Base-by-base conservation (phyloP, 768 basidiomycete genomes). In the Neoboletus magnificus region DNA sequence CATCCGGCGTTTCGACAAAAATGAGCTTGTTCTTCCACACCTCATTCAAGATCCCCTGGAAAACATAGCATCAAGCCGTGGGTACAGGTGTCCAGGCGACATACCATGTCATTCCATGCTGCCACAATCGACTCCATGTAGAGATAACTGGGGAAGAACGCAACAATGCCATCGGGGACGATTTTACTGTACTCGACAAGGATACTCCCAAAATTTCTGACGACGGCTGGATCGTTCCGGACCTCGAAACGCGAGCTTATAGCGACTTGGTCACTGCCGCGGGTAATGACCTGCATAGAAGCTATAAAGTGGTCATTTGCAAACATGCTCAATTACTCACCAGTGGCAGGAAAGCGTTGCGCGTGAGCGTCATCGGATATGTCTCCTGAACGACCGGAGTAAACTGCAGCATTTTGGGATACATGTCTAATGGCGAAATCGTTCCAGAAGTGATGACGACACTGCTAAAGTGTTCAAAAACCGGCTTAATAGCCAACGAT, bases 121-220 rank as follows among this genome's bases (percentile, higher is more conserved):
- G 94, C 93, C 12, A 98, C 97, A 56, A 99, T 99, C 23, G 92
- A 94, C 73, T 99, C 97, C 97, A 99, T 99, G 72, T 99, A 99
- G 15, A 99, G 84, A 75, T 99, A 99, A 73, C 91, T 93, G 20
- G 97, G 97, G 74, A 99, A 99, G 80, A 99, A 99, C 5, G 94
- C 95, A 20, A 98, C 97, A 58, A 99, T 91, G 13, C 97, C 97
- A 72, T 99, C 97, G 9, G 97, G 97, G 2, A 99, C 95, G 51
- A 91, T 93, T 70, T 95, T 95, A 76, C 91, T 92, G 77, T 97
- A 98, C 71, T 99, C 97, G 59, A 98, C 85, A 37, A 99, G 84
- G 72, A 99, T 97, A 67, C 90, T 97, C 23, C 97, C 97, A 66
- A 98, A 99, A 72, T 99, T 99, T 56, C 97, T 86, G 51, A 99